Evolutionary conservation across 2,329 filamentous ascomycete species (phyloP), one percentile per base, ranked within the genome.

Genomic region (Claviceps pusilla): DNA sequence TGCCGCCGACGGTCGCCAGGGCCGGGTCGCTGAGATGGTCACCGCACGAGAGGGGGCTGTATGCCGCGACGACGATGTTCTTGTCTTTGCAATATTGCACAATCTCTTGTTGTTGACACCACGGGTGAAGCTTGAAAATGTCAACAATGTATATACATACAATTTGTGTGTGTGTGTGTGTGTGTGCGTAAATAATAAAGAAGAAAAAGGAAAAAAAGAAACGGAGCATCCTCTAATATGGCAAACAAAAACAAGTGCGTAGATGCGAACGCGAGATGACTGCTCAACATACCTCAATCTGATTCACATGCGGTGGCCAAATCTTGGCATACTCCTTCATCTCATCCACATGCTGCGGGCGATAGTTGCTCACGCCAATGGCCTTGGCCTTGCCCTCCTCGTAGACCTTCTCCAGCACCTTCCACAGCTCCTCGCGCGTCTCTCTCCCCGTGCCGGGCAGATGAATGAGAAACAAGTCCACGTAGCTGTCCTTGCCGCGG

Each of bases 311-410:
- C n/a, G 84, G 85, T 50, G 84, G 84, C 76, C 78, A 86, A 3
- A 78, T 69, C 49, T 75, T 76, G n/a, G 82, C 83, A 65, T 80
- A 83, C 33, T 67, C 65, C 65, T 79, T 83, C 71, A 88, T 74
- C 66, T 85, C 81, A 62, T 88, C 78, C 29, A 89, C 77, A 62
- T 87, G 80, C 47, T 76, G 73, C 50, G 82, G 76, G 2, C 82
- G 81, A 61, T 79, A 89, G 63, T 89, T 89, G 65, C 82, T 86
- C 52, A 88, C 84, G 0, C 86, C 85, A 61, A 89, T 87, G 42
- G 75, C 76, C 66, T 75, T 80, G 46, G 78, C 75, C 59, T 74
- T 79, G 5, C 82, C 83, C 58, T 82, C 76, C 14, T 72, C 69
- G 56, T 79, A 70, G 45, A 84, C 66, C 63, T 70, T 77, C 68